Evolutionary conservation across 2,329 filamentous ascomycete genomes (phyloP).

Genomic region (Stagonosporopsis vannaccii): DNA sequence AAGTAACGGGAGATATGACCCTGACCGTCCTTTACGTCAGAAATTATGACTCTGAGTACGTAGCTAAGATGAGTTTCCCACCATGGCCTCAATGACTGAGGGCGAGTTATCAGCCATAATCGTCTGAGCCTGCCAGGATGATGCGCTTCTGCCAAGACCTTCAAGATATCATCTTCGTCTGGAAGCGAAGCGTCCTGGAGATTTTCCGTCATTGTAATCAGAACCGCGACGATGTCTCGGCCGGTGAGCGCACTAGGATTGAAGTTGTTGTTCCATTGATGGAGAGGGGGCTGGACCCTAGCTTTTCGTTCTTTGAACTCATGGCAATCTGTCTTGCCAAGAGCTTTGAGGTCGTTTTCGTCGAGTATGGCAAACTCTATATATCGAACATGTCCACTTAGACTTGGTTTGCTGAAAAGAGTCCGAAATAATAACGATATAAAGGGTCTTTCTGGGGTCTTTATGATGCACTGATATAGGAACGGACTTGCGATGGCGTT

Average conservation of each 20-base stretch:
- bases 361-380: not conserved
- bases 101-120: not conserved
- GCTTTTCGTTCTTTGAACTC: not conserved
- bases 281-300: not conserved
- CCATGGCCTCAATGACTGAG: no score
- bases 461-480: slow-evolving; percentile 28
- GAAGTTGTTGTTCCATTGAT: not conserved
- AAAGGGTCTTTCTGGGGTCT: not conserved
- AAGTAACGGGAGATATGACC: not conserved
- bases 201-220: not conserved
- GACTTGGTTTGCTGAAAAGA: not conserved
- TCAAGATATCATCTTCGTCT: not conserved
- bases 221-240: not conserved
- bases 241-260: not conserved
- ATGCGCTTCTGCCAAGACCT: not conserved
- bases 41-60: not conserved
- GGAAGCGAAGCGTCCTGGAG: not conserved
- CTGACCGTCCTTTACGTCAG: not conserved
- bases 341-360: not conserved
- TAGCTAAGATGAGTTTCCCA: not conserved
- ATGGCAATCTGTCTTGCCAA: not conserved
- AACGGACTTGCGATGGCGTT: slow-evolving; percentile 21
- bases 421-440: not conserved
- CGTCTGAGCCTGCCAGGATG: not conserved
- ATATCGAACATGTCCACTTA: slow-evolving; percentile 3